These are phyloP conservation scores for Talaromyces piceae DNA, from an alignment of 2,329 filamentous ascomycete genomes.

Conservation along the genomic window DNA sequence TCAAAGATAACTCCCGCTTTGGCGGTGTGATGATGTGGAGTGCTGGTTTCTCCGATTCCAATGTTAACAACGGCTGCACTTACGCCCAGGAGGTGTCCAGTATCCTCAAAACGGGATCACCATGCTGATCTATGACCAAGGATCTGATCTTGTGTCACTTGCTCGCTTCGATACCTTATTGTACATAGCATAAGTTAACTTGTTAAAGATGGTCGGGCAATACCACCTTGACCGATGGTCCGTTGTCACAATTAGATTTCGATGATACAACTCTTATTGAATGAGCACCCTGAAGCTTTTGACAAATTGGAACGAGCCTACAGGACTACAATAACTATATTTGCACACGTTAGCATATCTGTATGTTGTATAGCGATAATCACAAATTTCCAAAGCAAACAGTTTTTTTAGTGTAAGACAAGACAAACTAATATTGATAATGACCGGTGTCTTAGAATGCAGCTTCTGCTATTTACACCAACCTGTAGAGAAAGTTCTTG, in stretches of 20 bases:
- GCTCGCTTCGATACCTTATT: background rate
- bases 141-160: background rate
- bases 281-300: background rate
- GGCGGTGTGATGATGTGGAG: constrained; percentile 57
- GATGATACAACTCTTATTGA: background rate
- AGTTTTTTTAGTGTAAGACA: too few relatives aligned
- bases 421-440: too few relatives aligned
- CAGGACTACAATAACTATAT: too few relatives aligned
- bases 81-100: constrained; percentile 45
- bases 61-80: constrained; percentile 35
- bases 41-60: constrained; percentile 42
- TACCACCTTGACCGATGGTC: background rate
- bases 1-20: constrained; percentile 37
- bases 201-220: background rate
- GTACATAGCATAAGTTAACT: background rate
- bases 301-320: background rate
- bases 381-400: too few relatives aligned
- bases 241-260: background rate
- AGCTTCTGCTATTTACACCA: too few relatives aligned
- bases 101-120: constrained; percentile 21
- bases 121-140: background rate
- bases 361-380: too few relatives aligned
- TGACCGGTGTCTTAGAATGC: too few relatives aligned
- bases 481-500: too few relatives aligned
- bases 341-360: too few relatives aligned